These are phyloP conservation scores for Bipolaris victoriae DNA, from an alignment of 2,329 filamentous ascomycete species.

Conservation along the genomic window DNA sequence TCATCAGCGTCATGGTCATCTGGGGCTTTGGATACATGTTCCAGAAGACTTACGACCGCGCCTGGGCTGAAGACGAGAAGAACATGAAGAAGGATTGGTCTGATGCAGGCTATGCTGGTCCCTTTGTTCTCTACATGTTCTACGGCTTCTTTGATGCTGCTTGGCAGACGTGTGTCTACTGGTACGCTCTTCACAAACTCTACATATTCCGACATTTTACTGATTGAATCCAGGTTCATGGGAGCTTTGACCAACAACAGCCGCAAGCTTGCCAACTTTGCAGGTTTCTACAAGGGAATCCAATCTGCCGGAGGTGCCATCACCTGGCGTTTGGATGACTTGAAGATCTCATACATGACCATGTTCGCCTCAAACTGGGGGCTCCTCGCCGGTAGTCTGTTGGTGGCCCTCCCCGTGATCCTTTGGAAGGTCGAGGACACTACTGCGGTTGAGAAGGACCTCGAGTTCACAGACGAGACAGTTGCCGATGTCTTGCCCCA, in stretches of 20 bases:
- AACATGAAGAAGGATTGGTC: slow-evolving; percentile 67
- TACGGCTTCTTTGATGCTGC: slow-evolving; percentile 88
- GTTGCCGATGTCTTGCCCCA: slow-evolving; percentile 67
- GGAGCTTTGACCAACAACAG: slow-evolving; percentile 90
- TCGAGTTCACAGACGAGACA: slow-evolving; percentile 85
- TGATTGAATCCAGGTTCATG: slow-evolving; percentile 59
- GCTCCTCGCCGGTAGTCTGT: slow-evolving; percentile 72
- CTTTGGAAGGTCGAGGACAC: slow-evolving; percentile 80
- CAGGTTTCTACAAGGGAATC: slow-evolving; percentile 88
- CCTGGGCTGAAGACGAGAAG: slow-evolving; percentile 31
- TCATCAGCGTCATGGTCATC: slow-evolving; percentile 74
- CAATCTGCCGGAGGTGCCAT: slow-evolving; percentile 86
- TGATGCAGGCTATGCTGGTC: slow-evolving; percentile 70
- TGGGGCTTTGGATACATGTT: slow-evolving; percentile 87
- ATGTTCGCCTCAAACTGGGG: slow-evolving; percentile 80
- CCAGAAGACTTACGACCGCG: slow-evolving; percentile 65
- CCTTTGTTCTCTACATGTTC: slow-evolving; percentile 89
- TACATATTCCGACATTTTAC: neutral
- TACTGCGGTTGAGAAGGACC: slow-evolving; percentile 79
- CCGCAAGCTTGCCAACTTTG: slow-evolving; percentile 89
- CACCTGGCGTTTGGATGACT: slow-evolving; percentile 72
- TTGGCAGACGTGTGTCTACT: slow-evolving; percentile 92
- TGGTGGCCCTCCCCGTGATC: slow-evolving; percentile 81
- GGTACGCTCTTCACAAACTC: slow-evolving; percentile 59
- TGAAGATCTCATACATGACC: slow-evolving; percentile 66